Evolutionary conservation across 495 filamentous ascomycete species (phyloP).

Genomic region (Aspergillus mulundensis): DNA sequence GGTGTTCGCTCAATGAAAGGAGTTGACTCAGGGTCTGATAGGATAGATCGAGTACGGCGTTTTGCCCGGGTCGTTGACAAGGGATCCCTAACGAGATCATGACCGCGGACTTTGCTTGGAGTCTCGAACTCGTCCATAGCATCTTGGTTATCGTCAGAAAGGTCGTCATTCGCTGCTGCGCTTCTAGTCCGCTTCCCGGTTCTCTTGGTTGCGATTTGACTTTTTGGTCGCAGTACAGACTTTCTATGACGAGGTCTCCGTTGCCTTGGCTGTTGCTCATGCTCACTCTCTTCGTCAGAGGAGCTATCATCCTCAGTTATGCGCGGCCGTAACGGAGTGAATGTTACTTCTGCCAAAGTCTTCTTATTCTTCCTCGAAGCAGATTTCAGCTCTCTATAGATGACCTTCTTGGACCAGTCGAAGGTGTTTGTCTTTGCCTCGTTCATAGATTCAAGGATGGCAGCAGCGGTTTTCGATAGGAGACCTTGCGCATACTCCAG

Average conservation of each 20-base stretch:
- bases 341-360: constrained; percentile 20
- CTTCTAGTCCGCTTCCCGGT: constrained; percentile 47
- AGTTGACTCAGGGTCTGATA: constrained; percentile 29
- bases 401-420: constrained; percentile 43
- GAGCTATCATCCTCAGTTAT: constrained; percentile 24
- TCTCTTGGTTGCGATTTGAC: constrained; percentile 36
- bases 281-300: constrained; percentile 39
- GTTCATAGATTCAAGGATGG: constrained; percentile 35
- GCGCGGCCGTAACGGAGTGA: constrained; percentile 35
- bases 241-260: constrained; percentile 35
- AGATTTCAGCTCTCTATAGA: constrained; percentile 41
- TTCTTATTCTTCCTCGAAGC: constrained; percentile 25
- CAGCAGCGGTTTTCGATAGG: constrained; percentile 29
- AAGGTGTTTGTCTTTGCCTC: constrained; percentile 34
- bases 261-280: constrained; percentile 21
- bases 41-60: constrained; percentile 30
- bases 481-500: constrained; percentile 36
- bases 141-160: constrained; percentile 35
- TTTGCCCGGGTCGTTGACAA: constrained; percentile 35
- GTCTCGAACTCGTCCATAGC: constrained; percentile 40
- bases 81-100: constrained; percentile 42
- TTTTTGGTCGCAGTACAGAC: constrained; percentile 51
- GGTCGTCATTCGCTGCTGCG: constrained; percentile 27
- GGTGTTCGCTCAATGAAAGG: constrained; percentile 33
- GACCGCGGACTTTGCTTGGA: constrained; percentile 42